Base-by-base conservation (phyloP, 2,329 filamentous ascomycete genomes). In the Colletotrichum truncatum region DNA sequence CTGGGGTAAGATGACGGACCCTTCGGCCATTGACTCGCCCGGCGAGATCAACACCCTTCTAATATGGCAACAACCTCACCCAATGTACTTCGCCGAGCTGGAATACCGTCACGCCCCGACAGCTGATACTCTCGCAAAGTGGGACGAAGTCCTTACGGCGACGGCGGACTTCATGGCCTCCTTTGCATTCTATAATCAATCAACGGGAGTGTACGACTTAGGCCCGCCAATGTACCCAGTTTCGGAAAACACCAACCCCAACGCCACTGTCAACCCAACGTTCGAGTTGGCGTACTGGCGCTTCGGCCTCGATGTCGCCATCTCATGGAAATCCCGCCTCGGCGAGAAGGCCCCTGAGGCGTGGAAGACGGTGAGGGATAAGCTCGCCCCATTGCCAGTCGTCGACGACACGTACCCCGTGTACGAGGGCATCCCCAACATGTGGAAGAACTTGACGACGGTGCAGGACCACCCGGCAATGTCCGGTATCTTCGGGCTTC, bases 281-380 rank as follows among this genome's bases (percentile, higher is more conserved):
- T 89, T 89, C 60, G 87, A 89, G 74, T 75, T 86, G 6, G 83
- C 86, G 6, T 89, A 89, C 73, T 89, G 86, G 86, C 80, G 84
- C 14, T 89, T 89, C 64, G 87, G 87, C 2, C 78, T 89, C 14
- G 80, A 84, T 23, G 73, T 88, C 1, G 87, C 87, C 4, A 76
- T 78, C 3, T 69, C 74, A 9, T 89, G 87, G 87, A 85, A 84
- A 70, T 63, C 74, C 48, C 77, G 85, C 4, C 82, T 84, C 49
- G 75, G 75, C 2, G 74, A 80, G n/a, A 45, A 76, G 0, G 73
- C 81, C 0, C 85, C 86, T 0, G 46, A 69, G 0, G 69, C 72
- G 2, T 89, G 86, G 86, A 73, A 72, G 1, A 72, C 72, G 1
- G 84, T 89, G 3, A 77, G 79, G 23, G 78, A 85, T 10, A 81